A percentile compares a stretch with the other conserved stretches of the same genome.
These are phyloP conservation scores for Cymbidium sinense DNA, from an alignment of 106 monocot species.

Conservation along the genomic window DNA sequence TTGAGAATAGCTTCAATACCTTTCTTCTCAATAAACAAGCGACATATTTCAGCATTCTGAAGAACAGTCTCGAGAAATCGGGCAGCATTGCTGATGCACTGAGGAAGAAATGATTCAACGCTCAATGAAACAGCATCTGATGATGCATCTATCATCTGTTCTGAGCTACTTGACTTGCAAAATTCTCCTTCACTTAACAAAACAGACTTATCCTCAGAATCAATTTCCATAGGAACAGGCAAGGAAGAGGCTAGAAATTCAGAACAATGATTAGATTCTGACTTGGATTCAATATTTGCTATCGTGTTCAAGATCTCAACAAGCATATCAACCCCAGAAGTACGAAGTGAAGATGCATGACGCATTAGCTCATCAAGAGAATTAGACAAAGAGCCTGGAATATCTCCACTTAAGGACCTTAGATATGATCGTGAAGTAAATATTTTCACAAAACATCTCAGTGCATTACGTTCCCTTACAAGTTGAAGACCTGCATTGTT, in stretches of 20 bases:
- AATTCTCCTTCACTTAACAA: slow-evolving; percentile 14
- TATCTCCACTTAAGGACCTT: slow-evolving; percentile 45
- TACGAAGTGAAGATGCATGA: slow-evolving; percentile 51
- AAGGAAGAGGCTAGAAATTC: slow-evolving; percentile 12
- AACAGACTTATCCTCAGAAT: slow-evolving; percentile 19
- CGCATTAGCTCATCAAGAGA: slow-evolving; percentile 70
- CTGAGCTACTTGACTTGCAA: slow-evolving; percentile 20
- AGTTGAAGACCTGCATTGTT: slow-evolving; percentile 59
- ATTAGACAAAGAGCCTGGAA: slow-evolving; percentile 42
- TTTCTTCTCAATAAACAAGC: slow-evolving; percentile 60
- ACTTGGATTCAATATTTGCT: slow-evolving; percentile 37
- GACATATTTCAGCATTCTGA: slow-evolving; percentile 67
- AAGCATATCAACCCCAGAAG: slow-evolving; percentile 65
- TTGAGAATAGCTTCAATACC: slow-evolving; percentile 63
- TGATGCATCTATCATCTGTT: slow-evolving; percentile 24
- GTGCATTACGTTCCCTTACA: slow-evolving; percentile 53
- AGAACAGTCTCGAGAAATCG: slow-evolving; percentile 61
- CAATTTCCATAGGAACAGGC: slow-evolving; percentile 48
- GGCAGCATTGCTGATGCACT: slow-evolving; percentile 48
- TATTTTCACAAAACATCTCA: slow-evolving; percentile 71
- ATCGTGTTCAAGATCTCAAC: slow-evolving; percentile 59
- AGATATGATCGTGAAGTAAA: slow-evolving; percentile 64
- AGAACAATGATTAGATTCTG: slow-evolving; percentile 19
- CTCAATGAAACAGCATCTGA: slow-evolving; percentile 21
- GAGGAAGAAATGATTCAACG: slow-evolving; percentile 53